Evolutionary conservation across 495 filamentous ascomycete species (phyloP), one percentile per base, ranked within the genome.

Genomic region (Opeltia flavorubescens): DNA sequence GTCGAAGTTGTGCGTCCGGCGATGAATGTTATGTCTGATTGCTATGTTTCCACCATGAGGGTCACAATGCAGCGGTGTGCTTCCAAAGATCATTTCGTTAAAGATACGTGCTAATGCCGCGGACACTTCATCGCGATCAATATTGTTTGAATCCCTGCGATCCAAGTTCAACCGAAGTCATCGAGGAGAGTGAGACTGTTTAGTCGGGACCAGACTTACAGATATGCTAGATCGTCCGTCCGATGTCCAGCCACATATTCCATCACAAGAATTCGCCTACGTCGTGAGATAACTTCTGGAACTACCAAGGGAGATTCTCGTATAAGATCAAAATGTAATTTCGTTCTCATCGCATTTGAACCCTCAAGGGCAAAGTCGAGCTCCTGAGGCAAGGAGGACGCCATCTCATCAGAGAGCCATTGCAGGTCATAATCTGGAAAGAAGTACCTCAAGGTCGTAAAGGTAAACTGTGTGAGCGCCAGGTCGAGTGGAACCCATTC

Each of bases 31-130:
- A 55, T 78, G 75, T 24, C 91, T 78, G 50, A 99, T 87, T 24
- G 93, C 91, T 25, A 96, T 85, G 60, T 99, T 99, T 26, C 93
- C 93, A 45, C 89, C 91, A 57, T 99, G 93, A 2, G 93, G 93
- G 58, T 99, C 93, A 62, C 93, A 99, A 66, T 99, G 93, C 28
- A 99, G 68, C 0, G 89, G 85, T 2, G 91, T 89, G 40, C 80
- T 77, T 25, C 91, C 89, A 55, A 99, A 99, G 48, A 99, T 94
- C 93, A 99, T 99, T 61, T 95, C 89, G 67, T 99, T 99, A 73
- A 99, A 99, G 47, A 95, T 89, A 40, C 80, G 78, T 2, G 89
- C 81, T 4, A 99, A 66, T 0, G 89, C 83, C 0, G 93, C 91
- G 5, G 89, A 93, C 21, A 99, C 93, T 65, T 99, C 93, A 63